Conservation (phyloP, 768 basidiomycete species). For the Auricularia cornea region DNA sequence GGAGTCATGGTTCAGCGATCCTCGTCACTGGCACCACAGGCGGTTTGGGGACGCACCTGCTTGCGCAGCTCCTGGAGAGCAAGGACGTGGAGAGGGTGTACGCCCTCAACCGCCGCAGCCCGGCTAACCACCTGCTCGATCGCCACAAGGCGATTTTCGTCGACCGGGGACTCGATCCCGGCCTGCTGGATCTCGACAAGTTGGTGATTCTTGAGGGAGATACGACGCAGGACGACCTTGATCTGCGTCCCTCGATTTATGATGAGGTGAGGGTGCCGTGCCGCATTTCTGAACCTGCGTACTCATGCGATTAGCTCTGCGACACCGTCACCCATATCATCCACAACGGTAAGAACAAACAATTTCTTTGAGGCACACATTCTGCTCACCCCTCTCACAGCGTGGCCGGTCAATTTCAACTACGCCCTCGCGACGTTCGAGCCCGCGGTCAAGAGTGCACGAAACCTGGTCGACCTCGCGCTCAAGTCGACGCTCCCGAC, state of each 20-base stretch:
- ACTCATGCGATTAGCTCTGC: too few relatives aligned
- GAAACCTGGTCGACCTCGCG: constrained; percentile 33
- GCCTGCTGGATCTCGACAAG: constrained; percentile 18
- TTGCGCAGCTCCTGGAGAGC: neutral
- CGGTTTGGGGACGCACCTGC: neutral
- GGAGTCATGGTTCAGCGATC: constrained; percentile 1
- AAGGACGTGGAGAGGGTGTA: neutral
- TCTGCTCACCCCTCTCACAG: constrained; percentile 10
- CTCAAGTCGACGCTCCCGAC: constrained; percentile 19
- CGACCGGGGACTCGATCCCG: neutral
- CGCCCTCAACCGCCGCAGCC: neutral
- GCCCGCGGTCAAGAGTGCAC: constrained; percentile 30
- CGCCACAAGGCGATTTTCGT: neutral
- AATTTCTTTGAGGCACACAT: neutral
- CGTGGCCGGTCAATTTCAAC: constrained; percentile 36
- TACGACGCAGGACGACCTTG: constrained; percentile 13
- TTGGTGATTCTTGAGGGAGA: constrained; percentile 15
- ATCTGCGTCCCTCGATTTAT: constrained; percentile 21
- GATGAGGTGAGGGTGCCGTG: constrained; percentile 24
- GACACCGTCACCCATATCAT: neutral
- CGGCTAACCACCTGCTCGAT: neutral
- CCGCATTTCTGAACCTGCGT: too few relatives aligned
- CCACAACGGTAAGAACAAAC: neutral
- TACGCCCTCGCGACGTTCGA: constrained; percentile 34
- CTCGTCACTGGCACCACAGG: constrained; percentile 8